Evolutionary conservation across 1,284 basidiomycete genomes (phyloP), one percentile per base, ranked within the genome.

Genomic region (Tilletia walkeri): DNA sequence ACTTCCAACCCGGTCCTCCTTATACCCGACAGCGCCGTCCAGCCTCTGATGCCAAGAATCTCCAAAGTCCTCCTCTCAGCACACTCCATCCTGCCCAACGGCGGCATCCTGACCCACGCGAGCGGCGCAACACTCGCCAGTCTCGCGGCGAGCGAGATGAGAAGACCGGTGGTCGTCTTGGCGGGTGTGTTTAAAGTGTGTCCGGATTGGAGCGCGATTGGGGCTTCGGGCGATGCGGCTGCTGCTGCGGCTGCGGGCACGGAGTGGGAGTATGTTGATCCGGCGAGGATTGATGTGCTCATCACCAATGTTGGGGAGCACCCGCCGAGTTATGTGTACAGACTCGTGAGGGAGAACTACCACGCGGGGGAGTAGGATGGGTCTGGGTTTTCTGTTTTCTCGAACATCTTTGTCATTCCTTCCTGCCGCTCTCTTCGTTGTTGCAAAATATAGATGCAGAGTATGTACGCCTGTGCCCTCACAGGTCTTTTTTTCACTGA

Each of bases 181-280:
- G 91, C 94, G 0, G 95, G 95, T 1, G 93, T 96, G 84, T 98
- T 94, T 87, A 98, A 98, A 83, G 87, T 99, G 76, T 95, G 93
- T 7, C 94, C 94, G 1, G 86, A 92, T 34, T 98, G 95, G 93
- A 12, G 70, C 75, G 36, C 65, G 69, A 67, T 49, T 45, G 38
- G 66, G 14, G 30, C n/a, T 1, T 20, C 5, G 9, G 36, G 34
- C 3, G 90, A 91, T 76, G 80, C 78, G 2, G 84, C 83, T 7
- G 75, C 80, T 7, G 82, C 79, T 48, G 7, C 71, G 54, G 49
- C 70, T 67, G 54, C 74, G 73, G 12, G 71, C 72, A 41, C 73
- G 73, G 92, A 92, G 80, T 98, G 92, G 83, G 95, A 99, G 84
- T 95, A 96, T 84, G 91, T 99, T 56, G 88, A 89, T 61, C 94